These are phyloP conservation scores for Ilyonectria mors-panacis DNA, from an alignment of 2,329 filamentous ascomycete species.

Conservation along the genomic window DNA sequence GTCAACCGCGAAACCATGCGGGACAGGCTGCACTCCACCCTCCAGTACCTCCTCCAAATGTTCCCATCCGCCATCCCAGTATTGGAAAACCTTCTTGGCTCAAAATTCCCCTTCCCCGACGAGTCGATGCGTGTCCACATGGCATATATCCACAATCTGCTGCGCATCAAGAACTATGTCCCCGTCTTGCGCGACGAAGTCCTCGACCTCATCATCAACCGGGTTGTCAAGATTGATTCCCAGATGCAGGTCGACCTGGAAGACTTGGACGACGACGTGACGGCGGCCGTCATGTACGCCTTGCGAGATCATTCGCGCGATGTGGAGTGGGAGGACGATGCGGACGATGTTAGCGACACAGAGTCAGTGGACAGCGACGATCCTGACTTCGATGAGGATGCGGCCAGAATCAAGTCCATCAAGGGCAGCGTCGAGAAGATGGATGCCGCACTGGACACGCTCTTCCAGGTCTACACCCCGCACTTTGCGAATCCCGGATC, in stretches of 20 bases:
- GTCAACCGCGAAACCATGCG: conserved; percentile 78
- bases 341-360: conserved; percentile 75
- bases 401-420: conserved; percentile 77
- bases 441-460: conserved; percentile 88
- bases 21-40: conserved; percentile 79
- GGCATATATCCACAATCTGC: conserved; percentile 88
- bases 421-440: conserved; percentile 91
- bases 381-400: conserved; percentile 74
- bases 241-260: conserved; percentile 96
- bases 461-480: conserved; percentile 87
- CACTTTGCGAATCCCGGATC: conserved; percentile 79
- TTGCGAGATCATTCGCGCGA: conserved; percentile 49
- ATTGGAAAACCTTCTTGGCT: conserved; percentile 76
- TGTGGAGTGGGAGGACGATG: conserved; percentile 65
- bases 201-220: conserved; percentile 85
- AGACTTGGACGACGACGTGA: conserved; percentile 90
- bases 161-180: conserved; percentile 83
- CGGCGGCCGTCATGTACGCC: conserved; percentile 77
- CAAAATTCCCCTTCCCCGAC: conserved; percentile 82
- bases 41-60: conserved; percentile 83
- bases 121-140: conserved; percentile 86
- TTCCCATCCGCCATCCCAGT: conserved; percentile 84
- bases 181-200: conserved; percentile 85
- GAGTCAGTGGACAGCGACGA: conserved; percentile 82
- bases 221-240: conserved; percentile 93